A percentile compares a stretch with the other conserved stretches of the same genome.
Evolutionary conservation across 768 basidiomycete species (phyloP).

Genomic region (Asterophora lycoperdoides): DNA sequence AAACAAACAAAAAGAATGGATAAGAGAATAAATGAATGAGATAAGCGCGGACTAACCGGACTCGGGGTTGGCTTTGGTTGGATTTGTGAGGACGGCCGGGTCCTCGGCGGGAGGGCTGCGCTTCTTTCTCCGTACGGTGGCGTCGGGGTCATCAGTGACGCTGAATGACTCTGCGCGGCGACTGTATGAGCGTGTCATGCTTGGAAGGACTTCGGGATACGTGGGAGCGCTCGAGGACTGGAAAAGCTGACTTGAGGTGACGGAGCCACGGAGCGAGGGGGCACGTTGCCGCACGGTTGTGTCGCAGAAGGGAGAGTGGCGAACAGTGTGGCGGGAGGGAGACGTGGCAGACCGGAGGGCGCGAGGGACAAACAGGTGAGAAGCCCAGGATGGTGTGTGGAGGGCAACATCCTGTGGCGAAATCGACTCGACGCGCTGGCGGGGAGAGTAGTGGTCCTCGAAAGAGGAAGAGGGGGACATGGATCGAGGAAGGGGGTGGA

Average conservation of each 20-base stretch:
- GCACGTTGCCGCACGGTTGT: constrained; percentile 36
- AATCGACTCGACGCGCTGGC: constrained; percentile 49
- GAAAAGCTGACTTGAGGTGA: constrained; percentile 54
- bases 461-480: constrained; percentile 53
- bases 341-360: constrained; percentile 42
- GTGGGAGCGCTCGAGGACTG: constrained; percentile 71
- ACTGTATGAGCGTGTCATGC: constrained; percentile 56
- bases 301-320: constrained; percentile 46
- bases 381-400: constrained; percentile 59
- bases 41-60: constrained; percentile 34
- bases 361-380: constrained; percentile 59
- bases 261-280: constrained; percentile 41
- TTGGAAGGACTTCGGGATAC: constrained; percentile 42
- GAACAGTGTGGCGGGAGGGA: constrained; percentile 36
- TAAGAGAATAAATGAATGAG: not conserved
- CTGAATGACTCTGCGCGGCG: constrained; percentile 65
- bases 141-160: constrained; percentile 60
- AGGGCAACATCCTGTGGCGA: constrained; percentile 60
- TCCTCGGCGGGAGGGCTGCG: constrained; percentile 37
- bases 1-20: not conserved
- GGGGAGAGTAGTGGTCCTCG: constrained; percentile 39
- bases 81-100: constrained; percentile 10
- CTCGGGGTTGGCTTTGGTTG: constrained; percentile 39
- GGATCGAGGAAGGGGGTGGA: constrained; percentile 60
- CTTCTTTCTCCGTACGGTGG: constrained; percentile 66